Evolutionary conservation across 2,329 filamentous ascomycete genomes (phyloP), one percentile per base, ranked within the genome.

Genomic region (Capronia americana): DNA sequence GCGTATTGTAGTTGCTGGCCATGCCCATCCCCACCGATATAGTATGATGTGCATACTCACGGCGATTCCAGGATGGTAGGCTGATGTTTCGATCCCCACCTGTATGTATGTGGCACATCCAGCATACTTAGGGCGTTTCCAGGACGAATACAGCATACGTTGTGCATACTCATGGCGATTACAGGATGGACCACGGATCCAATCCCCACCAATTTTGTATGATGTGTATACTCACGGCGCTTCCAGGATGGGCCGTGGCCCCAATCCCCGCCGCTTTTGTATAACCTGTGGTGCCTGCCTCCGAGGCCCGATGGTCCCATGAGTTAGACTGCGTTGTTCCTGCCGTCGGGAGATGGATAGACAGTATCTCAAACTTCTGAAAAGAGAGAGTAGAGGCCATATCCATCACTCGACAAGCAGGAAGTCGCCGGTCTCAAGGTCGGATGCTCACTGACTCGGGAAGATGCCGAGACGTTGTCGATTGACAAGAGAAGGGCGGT

Each of bases 321-420:
- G 48, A 51, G 20, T 51, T 3, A 51, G 48, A 17, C 48, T 51
- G 48, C 23, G 48, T 28, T 51, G 48, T 51, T 51, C 48, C 3
- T 51, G 48, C 12, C 20, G 23, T 14, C 20, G 2, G 4, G 20
- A 17, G 24, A 28, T 8, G 24, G 23, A 51, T 24, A 51, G 48
- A 51, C 48, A 51, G 48, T 51, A 51, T 51, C 48, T 51, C 48
- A 26, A 28, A 12, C 48, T 51, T 51, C 20, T 24, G 10, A 51
- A 4, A 51, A 23, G 48, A 51, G 20, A 51, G 48, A 51, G 48
- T 51, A 51, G 48, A 51, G 48, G 48, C 24, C 48, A 51, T 51
- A 24, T 51, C 48, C 20, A 51, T 26, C 48, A 26, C 20, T 23
- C 14, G 20, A 51, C 48, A 5, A 28, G 48, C 48, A 51, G 20